phyloP scores from a whole-genome alignment of 352 stramenopile genomes.

The Pythium sp. region DNA sequence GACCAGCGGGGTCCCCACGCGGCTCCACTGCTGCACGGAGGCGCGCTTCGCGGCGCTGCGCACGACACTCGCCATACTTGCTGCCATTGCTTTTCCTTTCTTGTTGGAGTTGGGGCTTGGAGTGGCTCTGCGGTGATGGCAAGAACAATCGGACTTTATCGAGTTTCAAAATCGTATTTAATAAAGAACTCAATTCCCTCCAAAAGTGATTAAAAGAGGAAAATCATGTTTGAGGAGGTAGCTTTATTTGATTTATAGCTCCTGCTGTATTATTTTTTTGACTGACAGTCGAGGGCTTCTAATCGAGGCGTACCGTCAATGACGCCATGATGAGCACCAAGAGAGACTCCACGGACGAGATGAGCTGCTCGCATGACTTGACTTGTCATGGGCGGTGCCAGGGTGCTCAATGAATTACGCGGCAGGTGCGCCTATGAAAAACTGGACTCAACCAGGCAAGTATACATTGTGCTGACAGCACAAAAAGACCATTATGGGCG shows the following conservation, averaged over 20 bases:
- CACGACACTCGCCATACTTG: conserved; percentile 18
- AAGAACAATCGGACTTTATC: conserved; percentile 9
- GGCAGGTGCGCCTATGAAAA: not conserved
- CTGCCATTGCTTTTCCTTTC: conserved; percentile 19
- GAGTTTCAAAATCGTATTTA: not conserved
- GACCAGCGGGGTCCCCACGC: conserved; percentile 14
- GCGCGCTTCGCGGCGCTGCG: conserved; percentile 34
- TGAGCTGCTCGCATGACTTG: not conserved
- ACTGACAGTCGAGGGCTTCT: not conserved
- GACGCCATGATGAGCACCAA: not conserved
- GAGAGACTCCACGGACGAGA: not conserved
- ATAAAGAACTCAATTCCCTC: not conserved
- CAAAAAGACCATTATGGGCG: not conserved
- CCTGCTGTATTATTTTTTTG: not conserved
- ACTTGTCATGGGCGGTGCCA: no score
- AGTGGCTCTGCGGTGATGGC: not conserved
- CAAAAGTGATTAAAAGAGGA: no score
- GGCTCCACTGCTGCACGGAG: conserved; percentile 27
- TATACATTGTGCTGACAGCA: not conserved
- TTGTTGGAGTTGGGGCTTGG: not conserved
- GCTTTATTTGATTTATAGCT: not conserved
- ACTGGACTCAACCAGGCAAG: not conserved
- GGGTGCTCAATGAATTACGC: not conserved
- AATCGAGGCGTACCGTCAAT: not conserved
- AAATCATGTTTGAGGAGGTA: not conserved